Evolutionary conservation across 352 stramenopile genomes (phyloP), one percentile per base, ranked within the genome.

Genomic region (Ophiocytium majus): DNA sequence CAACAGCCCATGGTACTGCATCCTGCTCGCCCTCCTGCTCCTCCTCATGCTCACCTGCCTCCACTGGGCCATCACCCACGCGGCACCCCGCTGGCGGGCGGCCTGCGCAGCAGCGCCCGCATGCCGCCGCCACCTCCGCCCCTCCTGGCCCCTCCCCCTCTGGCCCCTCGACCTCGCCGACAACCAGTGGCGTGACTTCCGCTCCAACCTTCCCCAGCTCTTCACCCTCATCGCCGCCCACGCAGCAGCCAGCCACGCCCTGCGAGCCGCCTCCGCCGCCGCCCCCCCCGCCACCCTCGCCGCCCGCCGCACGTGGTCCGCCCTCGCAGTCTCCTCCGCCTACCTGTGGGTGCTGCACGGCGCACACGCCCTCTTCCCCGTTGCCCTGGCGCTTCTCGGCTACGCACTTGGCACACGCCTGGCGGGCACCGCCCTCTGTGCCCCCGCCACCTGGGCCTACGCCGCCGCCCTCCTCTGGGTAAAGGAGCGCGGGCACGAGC

Each of bases 121-220:
- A 57, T 57, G 43, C 5, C 43, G 43, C 43, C 43, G 43, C 5
- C 14, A 57, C 43, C 43, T 57, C 5, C 14, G 43, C 5, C 43
- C 5, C 43, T 14, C 14, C 5, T 57, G 43, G 43, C 43, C 43
- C 43, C 43, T 14, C 43, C 5, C 5, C 43, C 14, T 14, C 43
- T 57, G 43, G 43, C 5, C 14, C 5, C 43, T 92, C 33, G 90
- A 92, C 50, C 23, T 87, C 31, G 89, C 82, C 9, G 90, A 92
- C 83, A 79, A 87, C 33, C 90, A 92, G 83, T 92, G 90, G 86
- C 88, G 87, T 36, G 89, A 91, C 50, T 90, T 92, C 76, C 76
- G 87, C n/a, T 76, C 89, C 28, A 91, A 75, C 64, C 66, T 91
- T 28, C 84, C 86, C 17, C 80, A 85, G 31, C 49, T 91, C 28